Percentiles rank a stretch among this genome's conserved stretches.
Conservation (phyloP, 768 basidiomycete species). For the Russula olivacea region DNA sequence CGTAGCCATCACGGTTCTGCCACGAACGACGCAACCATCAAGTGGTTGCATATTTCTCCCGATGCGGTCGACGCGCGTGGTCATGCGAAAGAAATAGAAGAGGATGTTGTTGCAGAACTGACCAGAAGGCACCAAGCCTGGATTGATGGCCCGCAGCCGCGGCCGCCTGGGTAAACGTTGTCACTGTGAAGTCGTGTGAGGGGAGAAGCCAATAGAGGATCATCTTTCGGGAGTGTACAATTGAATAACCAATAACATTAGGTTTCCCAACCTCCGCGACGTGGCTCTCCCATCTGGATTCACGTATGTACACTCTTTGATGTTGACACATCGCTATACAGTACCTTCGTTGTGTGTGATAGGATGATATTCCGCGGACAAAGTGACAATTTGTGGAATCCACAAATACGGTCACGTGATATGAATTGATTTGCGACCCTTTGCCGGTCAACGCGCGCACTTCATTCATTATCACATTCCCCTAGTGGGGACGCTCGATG, state of each 20-base stretch:
- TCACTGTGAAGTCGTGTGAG: not conserved
- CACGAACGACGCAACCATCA: slow-evolving; percentile 41
- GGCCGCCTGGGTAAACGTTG: not conserved
- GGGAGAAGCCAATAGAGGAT: not conserved
- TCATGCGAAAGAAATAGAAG: slow-evolving; percentile 77
- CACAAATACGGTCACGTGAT: slow-evolving; percentile 16
- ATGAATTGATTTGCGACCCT: not conserved
- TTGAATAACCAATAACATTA: not conserved
- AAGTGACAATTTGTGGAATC: not conserved
- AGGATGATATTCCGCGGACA: not conserved
- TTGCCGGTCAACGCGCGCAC: not conserved
- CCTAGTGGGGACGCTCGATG: not conserved
- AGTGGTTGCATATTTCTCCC: slow-evolving; percentile 58
- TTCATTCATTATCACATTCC: slow-evolving; percentile 1
- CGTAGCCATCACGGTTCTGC: slow-evolving; percentile 30
- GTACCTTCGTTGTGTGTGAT: not conserved
- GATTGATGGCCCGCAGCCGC: slow-evolving; percentile 37
- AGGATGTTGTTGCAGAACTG: slow-evolving; percentile 77
- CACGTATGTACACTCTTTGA: not conserved
- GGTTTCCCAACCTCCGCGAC: not conserved
- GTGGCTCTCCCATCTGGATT: not conserved
- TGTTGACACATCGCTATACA: no score
- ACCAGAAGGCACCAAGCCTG: slow-evolving; percentile 68
- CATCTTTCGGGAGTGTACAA: not conserved
- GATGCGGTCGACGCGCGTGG: slow-evolving; percentile 30